phyloP scores from a whole-genome alignment of 2,329 filamentous ascomycete genomes.

The Claviceps digitariae region DNA sequence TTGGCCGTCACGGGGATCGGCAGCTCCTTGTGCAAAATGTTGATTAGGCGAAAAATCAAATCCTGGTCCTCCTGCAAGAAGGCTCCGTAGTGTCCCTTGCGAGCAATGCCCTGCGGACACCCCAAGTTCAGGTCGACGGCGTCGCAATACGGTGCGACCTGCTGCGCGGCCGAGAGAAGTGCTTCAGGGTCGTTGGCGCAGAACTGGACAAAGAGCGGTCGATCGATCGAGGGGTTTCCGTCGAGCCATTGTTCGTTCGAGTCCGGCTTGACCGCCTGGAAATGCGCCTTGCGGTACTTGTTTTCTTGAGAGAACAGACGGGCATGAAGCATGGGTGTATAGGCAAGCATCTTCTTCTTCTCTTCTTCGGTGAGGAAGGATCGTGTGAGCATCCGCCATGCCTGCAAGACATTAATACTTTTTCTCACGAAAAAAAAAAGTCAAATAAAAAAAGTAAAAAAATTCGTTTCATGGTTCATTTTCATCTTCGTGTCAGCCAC shows the following conservation, averaged over 20 bases:
- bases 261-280: constrained; percentile 48
- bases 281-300: constrained; percentile 66
- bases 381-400: constrained; percentile 91
- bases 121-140: constrained; percentile 92
- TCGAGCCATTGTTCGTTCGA: constrained; percentile 51
- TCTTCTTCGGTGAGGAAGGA: constrained; percentile 66
- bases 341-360: constrained; percentile 59
- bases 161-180: constrained; percentile 62
- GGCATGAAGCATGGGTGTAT: constrained; percentile 94
- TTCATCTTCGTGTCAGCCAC: neutral
- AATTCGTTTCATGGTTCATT: too few relatives aligned
- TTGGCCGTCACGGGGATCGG: constrained; percentile 85
- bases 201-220: constrained; percentile 91
- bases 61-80: constrained; percentile 91
- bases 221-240: constrained; percentile 71
- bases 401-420: constrained; percentile 35
- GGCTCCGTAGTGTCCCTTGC: constrained; percentile 79
- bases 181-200: constrained; percentile 80
- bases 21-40: constrained; percentile 65
- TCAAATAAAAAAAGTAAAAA: too few relatives aligned
- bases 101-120: constrained; percentile 90
- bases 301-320: constrained; percentile 68
- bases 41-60: constrained; percentile 70
- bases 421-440: too few relatives aligned
- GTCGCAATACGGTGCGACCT: constrained; percentile 78